Evolutionary conservation across 176 grass and related monocot species (phyloP).

Genomic region (Raddia guianensis): DNA sequence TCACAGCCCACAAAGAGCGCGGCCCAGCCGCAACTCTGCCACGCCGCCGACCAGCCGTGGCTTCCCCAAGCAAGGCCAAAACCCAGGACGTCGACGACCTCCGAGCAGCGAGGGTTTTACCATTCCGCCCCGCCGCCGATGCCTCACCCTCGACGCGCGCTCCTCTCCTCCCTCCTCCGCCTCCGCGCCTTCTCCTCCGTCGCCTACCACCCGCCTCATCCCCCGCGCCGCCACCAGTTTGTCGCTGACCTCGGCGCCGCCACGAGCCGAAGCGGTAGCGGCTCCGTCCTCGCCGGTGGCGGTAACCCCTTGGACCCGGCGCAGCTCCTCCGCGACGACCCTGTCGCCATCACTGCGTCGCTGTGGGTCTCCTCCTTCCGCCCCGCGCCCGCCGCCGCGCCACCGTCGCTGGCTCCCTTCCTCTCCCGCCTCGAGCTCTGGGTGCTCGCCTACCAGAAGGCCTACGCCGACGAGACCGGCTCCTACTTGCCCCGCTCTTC

Average conservation of each 20-base stretch:
- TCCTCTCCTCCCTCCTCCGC: slow-evolving; percentile 46
- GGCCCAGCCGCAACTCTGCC: not conserved
- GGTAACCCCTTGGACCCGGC: slow-evolving; percentile 60
- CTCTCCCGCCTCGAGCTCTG: slow-evolving; percentile 88
- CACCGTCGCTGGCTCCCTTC: slow-evolving; percentile 55
- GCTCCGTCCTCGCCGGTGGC: not conserved
- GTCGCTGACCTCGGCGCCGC: slow-evolving; percentile 41
- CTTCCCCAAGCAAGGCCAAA: slow-evolving; percentile 1
- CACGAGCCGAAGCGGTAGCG: not conserved
- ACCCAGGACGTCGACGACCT: slow-evolving; percentile 40
- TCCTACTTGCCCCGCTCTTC: slow-evolving; percentile 89
- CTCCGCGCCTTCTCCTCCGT: slow-evolving; percentile 51
- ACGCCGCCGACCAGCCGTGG: not conserved
- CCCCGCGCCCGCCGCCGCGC: slow-evolving; percentile 41
- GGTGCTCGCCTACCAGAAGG: slow-evolving; percentile 98
- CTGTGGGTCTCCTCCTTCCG: slow-evolving; percentile 85
- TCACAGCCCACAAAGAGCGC: not conserved
- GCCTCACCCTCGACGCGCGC: slow-evolving; percentile 51
- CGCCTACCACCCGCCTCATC: slow-evolving; percentile 24
- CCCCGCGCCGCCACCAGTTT: slow-evolving; percentile 45
- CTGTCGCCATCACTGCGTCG: slow-evolving; percentile 75
- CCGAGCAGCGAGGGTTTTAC: slow-evolving; percentile 51
- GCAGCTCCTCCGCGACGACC: slow-evolving; percentile 80
- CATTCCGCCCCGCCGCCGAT: slow-evolving; percentile 37
- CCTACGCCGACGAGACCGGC: slow-evolving; percentile 85